Base-by-base conservation (phyloP, 83 land plant genomes). In the Diphasiastrum complanatum region DNA sequence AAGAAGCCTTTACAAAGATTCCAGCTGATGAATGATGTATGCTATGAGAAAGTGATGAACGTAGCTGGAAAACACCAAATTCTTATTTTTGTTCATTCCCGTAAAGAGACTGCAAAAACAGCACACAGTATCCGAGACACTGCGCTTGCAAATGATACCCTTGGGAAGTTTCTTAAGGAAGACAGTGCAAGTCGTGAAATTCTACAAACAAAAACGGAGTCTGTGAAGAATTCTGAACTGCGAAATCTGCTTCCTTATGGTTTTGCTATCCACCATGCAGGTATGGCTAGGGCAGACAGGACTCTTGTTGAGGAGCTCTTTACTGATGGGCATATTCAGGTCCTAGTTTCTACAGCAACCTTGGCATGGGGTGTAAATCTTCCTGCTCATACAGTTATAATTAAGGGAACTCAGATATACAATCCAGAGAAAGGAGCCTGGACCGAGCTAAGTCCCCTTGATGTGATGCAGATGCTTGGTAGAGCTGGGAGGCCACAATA, bases 381-480 rank as follows among this genome's bases (percentile, higher is more conserved):
- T 30, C 59, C 59, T 11, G 59, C 59, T 6, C 59, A 55, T 55
- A 55, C 59, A 6, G 59, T 55, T 11, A 55, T 55, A 16, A 55
- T 55, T 19, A 55, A 55, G 19, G 59, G 59, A 30, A 55, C 59
- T 10, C 59, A 55, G 34, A 27, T 55, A 11, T 55, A 55, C 34
- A 55, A 55, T 32, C 59, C 59, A 24, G 59, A 55, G 19, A 54
- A 55, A 30, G 59, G 59, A 20, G 59, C 59, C 11, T 55, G 59
- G 59, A 55, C 59, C n/a, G 59, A 55, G 59, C 34, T 55, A 26
- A 55, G 59, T 30, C 59, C 59, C 14, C 26, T 55, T 31, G 35
- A 55, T 27, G 59, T 55, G 11, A 55, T 55, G 59, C 59, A 55
- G 31, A 55, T 55, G 59, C 59, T 55, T 25, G 59, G 59, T 11